These are phyloP conservation scores for Cercospora beticola DNA, from an alignment of 2,329 filamentous ascomycete genomes.

Conservation along the genomic window DNA sequence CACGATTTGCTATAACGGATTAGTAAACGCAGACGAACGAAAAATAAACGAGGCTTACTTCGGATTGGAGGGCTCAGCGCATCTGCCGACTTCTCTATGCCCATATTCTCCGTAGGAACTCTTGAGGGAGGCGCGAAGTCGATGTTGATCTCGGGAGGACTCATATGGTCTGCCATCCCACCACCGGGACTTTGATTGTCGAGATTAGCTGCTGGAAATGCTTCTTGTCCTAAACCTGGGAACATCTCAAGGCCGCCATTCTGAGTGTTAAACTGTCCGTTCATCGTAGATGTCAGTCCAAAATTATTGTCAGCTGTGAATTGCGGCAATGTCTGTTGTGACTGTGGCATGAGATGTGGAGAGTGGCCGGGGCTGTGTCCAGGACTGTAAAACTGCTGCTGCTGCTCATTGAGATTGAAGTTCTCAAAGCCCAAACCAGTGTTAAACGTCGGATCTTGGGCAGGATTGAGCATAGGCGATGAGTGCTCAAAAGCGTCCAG, in stretches of 20 bases:
- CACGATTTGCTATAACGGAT: conserved; percentile 44
- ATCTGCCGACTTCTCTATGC: conserved; percentile 65
- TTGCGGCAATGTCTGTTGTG: conserved; percentile 57
- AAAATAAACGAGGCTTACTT: conserved; percentile 46
- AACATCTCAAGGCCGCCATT: conserved; percentile 54
- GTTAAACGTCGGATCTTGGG: conserved; percentile 72
- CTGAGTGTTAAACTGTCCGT: conserved; percentile 49
- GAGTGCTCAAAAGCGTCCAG: conserved; percentile 79
- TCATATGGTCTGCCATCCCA: conserved; percentile 71
- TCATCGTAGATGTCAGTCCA: conserved; percentile 48
- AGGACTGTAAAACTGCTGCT: conserved; percentile 28
- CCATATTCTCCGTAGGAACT: conserved; percentile 31
- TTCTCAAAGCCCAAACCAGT: conserved; percentile 74
- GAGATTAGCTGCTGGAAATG: conserved; percentile 50
- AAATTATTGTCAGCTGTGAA: conserved; percentile 49
- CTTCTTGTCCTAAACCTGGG: conserved; percentile 48
- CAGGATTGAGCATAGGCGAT: conserved; percentile 75
- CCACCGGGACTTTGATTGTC: conserved; percentile 51
- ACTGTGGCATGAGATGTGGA: conserved; percentile 64
- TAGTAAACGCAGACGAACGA: background rate
- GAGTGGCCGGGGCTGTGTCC: conserved; percentile 62
- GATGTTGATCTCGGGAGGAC: conserved; percentile 91
- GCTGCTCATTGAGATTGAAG: conserved; percentile 73
- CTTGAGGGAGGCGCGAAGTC: conserved; percentile 77
- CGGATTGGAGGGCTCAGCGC: conserved; percentile 78